Conservation (phyloP, 1,139 yeast genomes). For the Yamadazyma triangularis region DNA sequence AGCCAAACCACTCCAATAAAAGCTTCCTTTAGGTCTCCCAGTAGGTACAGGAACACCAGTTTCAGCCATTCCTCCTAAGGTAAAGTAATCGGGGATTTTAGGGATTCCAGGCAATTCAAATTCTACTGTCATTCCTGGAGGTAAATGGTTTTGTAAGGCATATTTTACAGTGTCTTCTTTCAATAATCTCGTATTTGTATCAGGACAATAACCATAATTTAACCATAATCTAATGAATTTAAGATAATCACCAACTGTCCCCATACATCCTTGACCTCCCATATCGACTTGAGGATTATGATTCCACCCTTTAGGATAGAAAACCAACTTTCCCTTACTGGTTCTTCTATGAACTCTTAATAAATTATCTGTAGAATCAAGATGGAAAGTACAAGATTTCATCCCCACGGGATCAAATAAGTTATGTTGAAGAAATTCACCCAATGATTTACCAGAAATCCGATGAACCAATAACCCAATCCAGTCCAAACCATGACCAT, state of each 20-base stretch:
- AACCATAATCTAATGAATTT: slow-evolving; percentile 44
- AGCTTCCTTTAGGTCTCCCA: slow-evolving; percentile 37
- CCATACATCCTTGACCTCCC: slow-evolving; percentile 50
- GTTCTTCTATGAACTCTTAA: slow-evolving; percentile 22
- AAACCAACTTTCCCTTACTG: slow-evolving; percentile 12
- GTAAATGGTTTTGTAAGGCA: slow-evolving; percentile 33
- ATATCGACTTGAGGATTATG: slow-evolving; percentile 32
- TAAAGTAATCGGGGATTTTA: slow-evolving; percentile 72
- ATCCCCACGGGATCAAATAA: slow-evolving; percentile 45
- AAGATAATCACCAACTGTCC: slow-evolving; percentile 39
- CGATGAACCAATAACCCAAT: slow-evolving; percentile 44
- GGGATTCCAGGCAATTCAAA: slow-evolving; percentile 17
- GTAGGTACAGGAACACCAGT: slow-evolving; percentile 37
- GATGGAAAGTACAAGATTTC: slow-evolving; percentile 33
- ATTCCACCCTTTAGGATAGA: slow-evolving; percentile 13
- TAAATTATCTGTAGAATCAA: slow-evolving; percentile 20
- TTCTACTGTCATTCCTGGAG: slow-evolving; percentile 19
- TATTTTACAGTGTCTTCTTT: slow-evolving; percentile 24
- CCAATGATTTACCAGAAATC: slow-evolving; percentile 38
- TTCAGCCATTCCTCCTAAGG: slow-evolving; percentile 70
- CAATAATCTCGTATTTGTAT: slow-evolving; percentile 29
- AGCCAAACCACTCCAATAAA: slow-evolving; percentile 46
- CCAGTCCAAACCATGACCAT: slow-evolving; percentile 53
- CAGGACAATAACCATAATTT: slow-evolving; percentile 40
- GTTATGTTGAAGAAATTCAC: slow-evolving; percentile 33